Evolutionary conservation across 306 rosid genomes (phyloP).

Genomic region (Astragalus membranaceus): DNA sequence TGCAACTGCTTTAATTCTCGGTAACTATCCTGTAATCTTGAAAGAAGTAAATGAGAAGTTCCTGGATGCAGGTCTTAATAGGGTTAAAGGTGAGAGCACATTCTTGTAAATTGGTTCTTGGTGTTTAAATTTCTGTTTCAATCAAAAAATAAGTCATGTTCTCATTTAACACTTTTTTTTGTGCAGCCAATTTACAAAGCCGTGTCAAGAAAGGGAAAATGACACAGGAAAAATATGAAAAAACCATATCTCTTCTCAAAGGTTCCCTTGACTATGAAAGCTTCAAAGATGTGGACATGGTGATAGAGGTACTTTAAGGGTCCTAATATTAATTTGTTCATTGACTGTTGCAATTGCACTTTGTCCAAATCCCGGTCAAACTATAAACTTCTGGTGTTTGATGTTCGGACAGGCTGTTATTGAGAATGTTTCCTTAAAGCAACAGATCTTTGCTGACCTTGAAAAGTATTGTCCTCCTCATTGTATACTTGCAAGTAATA

Average conservation of each 20-base stretch:
- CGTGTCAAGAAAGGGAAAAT: conserved; percentile 76
- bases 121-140: neutral
- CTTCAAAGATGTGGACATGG: conserved; percentile 87
- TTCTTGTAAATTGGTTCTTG: conserved; percentile 15
- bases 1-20: conserved; percentile 75
- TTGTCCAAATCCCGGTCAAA: conserved; percentile 6
- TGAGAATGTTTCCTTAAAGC: conserved; percentile 84
- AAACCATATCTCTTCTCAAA: conserved; percentile 58
- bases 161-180: conserved; percentile 7
- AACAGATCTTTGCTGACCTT: conserved; percentile 83
- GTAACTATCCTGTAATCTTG: conserved; percentile 71
- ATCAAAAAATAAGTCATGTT: neutral
- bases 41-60: conserved; percentile 86
- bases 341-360: neutral
- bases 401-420: conserved; percentile 73
- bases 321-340: neutral
- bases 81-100: conserved; percentile 70
- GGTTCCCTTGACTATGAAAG: conserved; percentile 71
- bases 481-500: conserved; percentile 92
- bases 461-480: conserved; percentile 82
- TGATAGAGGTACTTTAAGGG: conserved; percentile 67
- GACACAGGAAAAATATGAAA: conserved; percentile 71
- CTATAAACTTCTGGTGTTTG: conserved; percentile 12
- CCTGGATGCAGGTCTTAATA: conserved; percentile 76
- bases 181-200: conserved; percentile 85